A percentile compares a stretch with the other conserved stretches of the same genome.
Evolutionary conservation across 1,139 yeast species (phyloP).

Genomic region (Arxiozyma telluris): DNA sequence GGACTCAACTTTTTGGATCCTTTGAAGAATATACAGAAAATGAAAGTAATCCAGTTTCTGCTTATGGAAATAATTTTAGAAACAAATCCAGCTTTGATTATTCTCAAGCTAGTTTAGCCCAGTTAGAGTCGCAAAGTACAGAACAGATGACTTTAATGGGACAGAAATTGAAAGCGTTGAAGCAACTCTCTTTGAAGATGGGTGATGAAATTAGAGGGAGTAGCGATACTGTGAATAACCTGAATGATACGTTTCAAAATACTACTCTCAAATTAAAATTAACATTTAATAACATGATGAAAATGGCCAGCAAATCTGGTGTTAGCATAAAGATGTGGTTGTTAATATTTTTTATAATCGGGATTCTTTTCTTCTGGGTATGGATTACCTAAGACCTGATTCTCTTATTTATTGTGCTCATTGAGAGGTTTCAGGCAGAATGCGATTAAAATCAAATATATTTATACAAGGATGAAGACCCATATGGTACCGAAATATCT

Average conservation of each 20-base stretch:
- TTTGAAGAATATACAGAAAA: constrained; percentile 11
- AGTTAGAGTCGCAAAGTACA: constrained; percentile 74
- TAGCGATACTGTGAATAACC: constrained; percentile 49
- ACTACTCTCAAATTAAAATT: constrained; percentile 45
- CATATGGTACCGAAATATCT: background rate
- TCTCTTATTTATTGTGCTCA: background rate
- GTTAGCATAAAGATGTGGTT: constrained; percentile 77
- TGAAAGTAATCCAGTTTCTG: constrained; percentile 16
- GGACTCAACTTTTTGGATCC: constrained; percentile 29
- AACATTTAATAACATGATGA: constrained; percentile 65
- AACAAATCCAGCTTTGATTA: constrained; percentile 19
- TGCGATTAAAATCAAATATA: background rate
- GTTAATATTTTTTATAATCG: constrained; percentile 50
- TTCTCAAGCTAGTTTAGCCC: constrained; percentile 49
- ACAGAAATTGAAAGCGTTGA: constrained; percentile 60
- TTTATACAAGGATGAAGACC: background rate
- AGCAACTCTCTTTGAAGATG: constrained; percentile 63
- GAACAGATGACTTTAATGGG: constrained; percentile 65
- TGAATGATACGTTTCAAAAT: constrained; percentile 42
- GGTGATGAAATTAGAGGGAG: constrained; percentile 80
- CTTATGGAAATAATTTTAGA: constrained; percentile 19
- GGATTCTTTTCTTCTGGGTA: constrained; percentile 69
- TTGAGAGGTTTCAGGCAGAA: background rate
- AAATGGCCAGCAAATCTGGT: constrained; percentile 77
- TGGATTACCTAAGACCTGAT: constrained; percentile 45